Conservation (phyloP, 441 rosid species). For the Euphorbia schlechtendalii region DNA sequence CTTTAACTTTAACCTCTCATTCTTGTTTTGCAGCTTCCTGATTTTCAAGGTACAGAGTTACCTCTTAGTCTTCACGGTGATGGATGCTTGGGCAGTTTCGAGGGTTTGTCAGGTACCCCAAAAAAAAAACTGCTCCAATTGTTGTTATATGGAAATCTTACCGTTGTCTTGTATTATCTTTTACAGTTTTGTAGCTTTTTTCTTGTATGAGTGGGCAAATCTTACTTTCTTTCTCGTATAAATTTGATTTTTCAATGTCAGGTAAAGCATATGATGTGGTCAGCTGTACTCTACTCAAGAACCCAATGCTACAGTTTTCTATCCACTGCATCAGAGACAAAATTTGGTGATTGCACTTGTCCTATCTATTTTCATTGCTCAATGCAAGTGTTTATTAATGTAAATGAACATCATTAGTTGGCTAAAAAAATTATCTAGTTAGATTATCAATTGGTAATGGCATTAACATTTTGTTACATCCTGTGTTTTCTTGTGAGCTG, state of each 20-base stretch:
- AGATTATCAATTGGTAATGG: no score
- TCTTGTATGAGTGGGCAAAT: background rate
- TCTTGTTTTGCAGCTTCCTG: constrained; percentile 40
- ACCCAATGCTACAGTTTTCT: constrained; percentile 46
- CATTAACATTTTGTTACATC: no score
- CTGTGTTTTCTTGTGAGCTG: no score
- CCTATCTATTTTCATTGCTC: background rate
- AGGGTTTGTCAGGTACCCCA: constrained; percentile 54
- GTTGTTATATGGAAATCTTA: background rate
- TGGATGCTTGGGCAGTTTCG: constrained; percentile 48
- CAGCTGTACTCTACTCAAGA: constrained; percentile 40
- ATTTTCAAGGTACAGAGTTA: constrained; percentile 45
- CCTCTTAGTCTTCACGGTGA: constrained; percentile 38
- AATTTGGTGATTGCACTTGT: constrained; percentile 32
- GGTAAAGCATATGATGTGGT: constrained; percentile 54
- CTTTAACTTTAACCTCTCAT: background rate
- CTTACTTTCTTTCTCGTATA: background rate
- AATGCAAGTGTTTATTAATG: background rate
- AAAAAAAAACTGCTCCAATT: no score
- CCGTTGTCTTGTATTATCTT: no score
- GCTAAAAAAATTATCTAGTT: no score
- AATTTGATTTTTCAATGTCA: constrained; percentile 18
- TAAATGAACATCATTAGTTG: no score
- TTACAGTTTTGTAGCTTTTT: no score
- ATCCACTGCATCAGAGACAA: constrained; percentile 41